phyloP scores from a whole-genome alignment of 1,284 basidiomycete species.

The Uromyces viciae-fabae region DNA sequence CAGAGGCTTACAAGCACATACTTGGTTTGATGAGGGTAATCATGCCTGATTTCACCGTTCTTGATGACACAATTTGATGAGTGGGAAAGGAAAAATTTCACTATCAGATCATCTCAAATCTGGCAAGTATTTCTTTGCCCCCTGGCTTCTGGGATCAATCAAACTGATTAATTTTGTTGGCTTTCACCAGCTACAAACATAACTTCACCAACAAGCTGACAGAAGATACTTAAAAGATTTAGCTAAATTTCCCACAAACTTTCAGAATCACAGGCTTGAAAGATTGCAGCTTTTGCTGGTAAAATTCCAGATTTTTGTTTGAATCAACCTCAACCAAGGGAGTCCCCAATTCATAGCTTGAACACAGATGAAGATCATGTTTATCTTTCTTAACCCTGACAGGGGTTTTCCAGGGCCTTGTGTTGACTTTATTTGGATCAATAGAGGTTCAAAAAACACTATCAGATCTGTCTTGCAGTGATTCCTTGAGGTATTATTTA shows the following conservation, averaged over 20 bases:
- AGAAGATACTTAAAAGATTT: slow-evolving; percentile 1
- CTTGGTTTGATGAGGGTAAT: not conserved
- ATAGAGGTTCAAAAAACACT: too few species aligned
- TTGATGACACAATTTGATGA: slow-evolving; percentile 18
- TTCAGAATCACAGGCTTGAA: not conserved
- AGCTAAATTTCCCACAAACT: not conserved
- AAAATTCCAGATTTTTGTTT: not conserved
- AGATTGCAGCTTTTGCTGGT: slow-evolving; percentile 1
- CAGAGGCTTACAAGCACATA: slow-evolving; percentile 21
- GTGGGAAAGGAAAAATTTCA: slow-evolving; percentile 17
- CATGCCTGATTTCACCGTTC: slow-evolving; percentile 9
- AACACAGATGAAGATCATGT: slow-evolving; percentile 5
- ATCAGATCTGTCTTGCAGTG: too few species aligned
- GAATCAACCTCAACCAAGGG: not conserved
- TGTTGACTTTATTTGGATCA: too few species aligned
- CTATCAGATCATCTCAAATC: slow-evolving; percentile 18
- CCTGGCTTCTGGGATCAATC: too few species aligned
- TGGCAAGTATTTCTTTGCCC: too few species aligned
- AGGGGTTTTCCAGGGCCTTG: too few species aligned
- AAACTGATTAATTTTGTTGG: too few species aligned
- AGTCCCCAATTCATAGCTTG: not conserved
- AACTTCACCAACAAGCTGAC: slow-evolving; percentile 6
- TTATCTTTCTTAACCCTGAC: too few species aligned
- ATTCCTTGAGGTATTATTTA: too few species aligned
- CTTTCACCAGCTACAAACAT: slow-evolving; percentile 12